Percentiles rank a stretch among this genome's conserved stretches.
Conservation (phyloP, 2,329 filamentous ascomycete species). For the Penicillium sp. region DNA sequence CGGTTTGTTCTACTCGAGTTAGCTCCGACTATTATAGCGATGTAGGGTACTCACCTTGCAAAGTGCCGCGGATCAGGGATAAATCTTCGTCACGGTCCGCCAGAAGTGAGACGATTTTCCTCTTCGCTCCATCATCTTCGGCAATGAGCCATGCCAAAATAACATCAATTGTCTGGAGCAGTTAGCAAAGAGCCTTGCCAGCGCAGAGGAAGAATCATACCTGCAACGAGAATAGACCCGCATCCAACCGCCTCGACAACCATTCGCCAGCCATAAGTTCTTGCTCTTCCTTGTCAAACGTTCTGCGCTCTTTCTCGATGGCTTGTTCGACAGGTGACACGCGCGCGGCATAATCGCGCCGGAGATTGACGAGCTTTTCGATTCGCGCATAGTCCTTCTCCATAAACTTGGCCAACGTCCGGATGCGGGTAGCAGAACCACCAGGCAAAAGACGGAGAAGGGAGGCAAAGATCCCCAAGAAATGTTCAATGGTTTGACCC, state of each 20-base stretch:
- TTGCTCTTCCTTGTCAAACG: constrained; percentile 57
- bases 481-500: constrained; percentile 68
- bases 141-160: constrained; percentile 88
- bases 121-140: constrained; percentile 75
- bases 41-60: constrained; percentile 56
- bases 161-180: constrained; percentile 63
- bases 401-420: constrained; percentile 88
- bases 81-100: constrained; percentile 68
- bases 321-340: constrained; percentile 63
- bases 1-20: constrained; percentile 56
- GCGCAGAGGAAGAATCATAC: constrained; percentile 25
- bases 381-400: constrained; percentile 92
- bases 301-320: constrained; percentile 60
- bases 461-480: constrained; percentile 80
- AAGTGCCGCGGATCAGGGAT: constrained; percentile 61
- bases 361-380: constrained; percentile 66
- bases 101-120: constrained; percentile 63
- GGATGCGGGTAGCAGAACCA: constrained; percentile 74
- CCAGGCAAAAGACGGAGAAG: constrained; percentile 77
- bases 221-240: constrained; percentile 79
- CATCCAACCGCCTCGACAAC: constrained; percentile 74
- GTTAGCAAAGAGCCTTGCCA: constrained; percentile 37
- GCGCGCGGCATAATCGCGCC: constrained; percentile 67
- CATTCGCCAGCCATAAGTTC: constrained; percentile 67
- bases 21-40: constrained; percentile 9